Base-by-base conservation (phyloP, 176 grass and related monocot species). In the Chrysopogon serrulatus region DNA sequence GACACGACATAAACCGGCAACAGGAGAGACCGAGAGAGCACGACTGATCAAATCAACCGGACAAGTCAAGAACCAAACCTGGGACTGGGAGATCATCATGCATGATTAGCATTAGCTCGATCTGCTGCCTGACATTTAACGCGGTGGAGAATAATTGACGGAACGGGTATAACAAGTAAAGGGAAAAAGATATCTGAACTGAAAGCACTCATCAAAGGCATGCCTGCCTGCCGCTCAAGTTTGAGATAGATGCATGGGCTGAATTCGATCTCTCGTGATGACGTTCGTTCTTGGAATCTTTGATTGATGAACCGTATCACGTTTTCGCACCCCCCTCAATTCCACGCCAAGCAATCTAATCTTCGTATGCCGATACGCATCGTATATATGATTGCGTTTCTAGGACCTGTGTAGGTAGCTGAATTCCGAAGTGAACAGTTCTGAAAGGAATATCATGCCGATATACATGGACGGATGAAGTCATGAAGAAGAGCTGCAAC, bases 1-100 rank as follows among this genome's bases (percentile, higher is more conserved):
- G 66, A 73, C 83, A 37, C 78, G 83, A 72, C 73, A 72, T 32
- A 65, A 77, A 31, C 77, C 73, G n/a, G 72, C 73, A 56, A 33
- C 77, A 24, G 78, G 48, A 16, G 78, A 71, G 57, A 84, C 65
- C 11, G 76, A 68, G 49, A 81, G 77, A 79, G 69, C 76, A 63
- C 32, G 26, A 23, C 16, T 73, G 18, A 35, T 53, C 19, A 24
- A 33, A 36, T 39, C 62, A 36, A 48, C n/a, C 53, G 23, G 54
- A 79, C 77, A 34, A 17, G 45, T 49, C 31, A 35, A 21, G 78
- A 81, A 34, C 65, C 79, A 39, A 56, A 81, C 82, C 80, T 26
- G 81, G 30, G 27, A 59, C 80, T 26, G 81, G 30, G 27, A 59
- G 65, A 47, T 21, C 47, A 23, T n/a, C n/a, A 4, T 26, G 17